These are phyloP conservation scores for Cenchrus americanus DNA, from an alignment of 176 grass and related monocot genomes.

Conservation along the genomic window DNA sequence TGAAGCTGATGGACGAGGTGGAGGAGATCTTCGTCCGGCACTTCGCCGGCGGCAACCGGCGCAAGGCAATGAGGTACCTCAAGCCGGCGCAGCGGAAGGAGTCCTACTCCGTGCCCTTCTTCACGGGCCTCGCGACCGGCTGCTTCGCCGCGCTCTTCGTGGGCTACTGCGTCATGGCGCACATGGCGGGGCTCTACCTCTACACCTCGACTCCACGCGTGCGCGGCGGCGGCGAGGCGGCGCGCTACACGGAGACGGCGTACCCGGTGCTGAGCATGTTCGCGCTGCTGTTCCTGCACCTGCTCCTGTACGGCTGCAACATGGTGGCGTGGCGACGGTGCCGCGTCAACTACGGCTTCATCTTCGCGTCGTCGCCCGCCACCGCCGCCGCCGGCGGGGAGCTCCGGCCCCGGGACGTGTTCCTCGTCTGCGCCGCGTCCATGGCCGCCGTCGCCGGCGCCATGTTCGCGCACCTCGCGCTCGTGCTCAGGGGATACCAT, in stretches of 20 bases:
- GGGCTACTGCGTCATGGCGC: constrained; percentile 81
- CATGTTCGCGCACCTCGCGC: constrained; percentile 70
- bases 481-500: constrained; percentile 52
- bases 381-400: constrained; percentile 14
- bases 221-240: constrained; percentile 31
- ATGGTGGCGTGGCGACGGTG: constrained; percentile 75
- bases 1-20: constrained; percentile 79
- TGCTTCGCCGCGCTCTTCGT: constrained; percentile 68
- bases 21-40: constrained; percentile 72
- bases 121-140: constrained; percentile 69
- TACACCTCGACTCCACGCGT: not conserved
- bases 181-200: constrained; percentile 58
- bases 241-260: constrained; percentile 76
- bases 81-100: constrained; percentile 63
- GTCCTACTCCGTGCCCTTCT: constrained; percentile 67
- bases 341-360: constrained; percentile 80
- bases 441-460: constrained; percentile 62
- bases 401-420: constrained; percentile 64
- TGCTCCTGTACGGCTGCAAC: constrained; percentile 80
- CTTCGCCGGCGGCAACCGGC: constrained; percentile 61
- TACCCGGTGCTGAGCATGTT: constrained; percentile 91
- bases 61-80: constrained; percentile 88
- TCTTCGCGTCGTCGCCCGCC: constrained; percentile 57
- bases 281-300: constrained; percentile 77
- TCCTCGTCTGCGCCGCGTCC: constrained; percentile 62